Percentiles rank a stretch among this genome's conserved stretches.
Conservation (phyloP, 805 yeast species). For the Kurtzmaniella cleridarum region DNA sequence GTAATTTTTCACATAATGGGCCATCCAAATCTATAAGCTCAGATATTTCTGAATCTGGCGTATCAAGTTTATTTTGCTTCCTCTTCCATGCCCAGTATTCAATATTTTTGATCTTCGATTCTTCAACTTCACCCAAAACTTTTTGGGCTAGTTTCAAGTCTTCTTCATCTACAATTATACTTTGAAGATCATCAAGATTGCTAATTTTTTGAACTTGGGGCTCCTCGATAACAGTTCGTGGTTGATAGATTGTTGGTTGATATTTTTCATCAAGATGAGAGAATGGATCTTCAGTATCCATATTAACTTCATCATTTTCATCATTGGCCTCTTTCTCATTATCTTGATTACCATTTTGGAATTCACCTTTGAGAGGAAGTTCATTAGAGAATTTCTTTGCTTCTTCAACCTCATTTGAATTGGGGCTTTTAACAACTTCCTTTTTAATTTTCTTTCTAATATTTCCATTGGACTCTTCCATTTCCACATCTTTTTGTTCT, state of each 20-base stretch:
- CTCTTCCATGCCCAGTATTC: slow-evolving; percentile 68
- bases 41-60: slow-evolving; percentile 15
- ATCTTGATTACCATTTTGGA: too few relatives aligned
- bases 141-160: slow-evolving; percentile 54
- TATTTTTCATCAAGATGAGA: slow-evolving; percentile 31
- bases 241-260: slow-evolving; percentile 47
- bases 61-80: slow-evolving; percentile 22
- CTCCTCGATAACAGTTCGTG: slow-evolving; percentile 52
- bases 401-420: slow-evolving; percentile 5
- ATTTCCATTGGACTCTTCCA: slow-evolving; percentile 11
- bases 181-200: slow-evolving; percentile 48
- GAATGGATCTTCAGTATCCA: slow-evolving; percentile 13
- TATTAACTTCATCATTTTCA: slow-evolving; percentile 9
- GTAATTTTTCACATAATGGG: slow-evolving; percentile 24
- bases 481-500: slow-evolving; percentile 7
- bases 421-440: not conserved
- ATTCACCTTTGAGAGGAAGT: slow-evolving; percentile 22
- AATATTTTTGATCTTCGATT: slow-evolving; percentile 27
- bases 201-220: slow-evolving; percentile 24
- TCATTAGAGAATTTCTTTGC: slow-evolving; percentile 12
- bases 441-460: slow-evolving; percentile 13
- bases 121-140: slow-evolving; percentile 25
- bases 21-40: slow-evolving; percentile 24
- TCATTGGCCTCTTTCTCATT: slow-evolving; percentile 5
- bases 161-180: slow-evolving; percentile 64